phyloP scores from a whole-genome alignment of 2,329 filamentous ascomycete genomes.

The Alternaria longipes region DNA sequence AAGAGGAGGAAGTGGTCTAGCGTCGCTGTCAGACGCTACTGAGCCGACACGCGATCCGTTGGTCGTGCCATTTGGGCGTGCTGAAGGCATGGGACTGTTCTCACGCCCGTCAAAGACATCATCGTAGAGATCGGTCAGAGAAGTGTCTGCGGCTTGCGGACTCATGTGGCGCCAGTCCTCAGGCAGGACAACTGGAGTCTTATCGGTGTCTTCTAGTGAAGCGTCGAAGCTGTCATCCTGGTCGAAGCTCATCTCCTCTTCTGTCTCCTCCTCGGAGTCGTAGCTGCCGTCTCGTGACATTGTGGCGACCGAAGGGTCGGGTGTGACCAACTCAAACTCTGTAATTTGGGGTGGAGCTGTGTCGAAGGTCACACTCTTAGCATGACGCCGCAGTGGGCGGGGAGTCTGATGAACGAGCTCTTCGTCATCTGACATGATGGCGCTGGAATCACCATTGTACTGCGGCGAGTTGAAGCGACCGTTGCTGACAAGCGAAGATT shows the following conservation, averaged over 20 bases:
- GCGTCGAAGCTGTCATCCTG: slow-evolving; percentile 94
- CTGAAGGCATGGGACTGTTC: slow-evolving; percentile 72
- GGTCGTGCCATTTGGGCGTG: slow-evolving; percentile 54
- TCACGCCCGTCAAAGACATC: slow-evolving; percentile 72
- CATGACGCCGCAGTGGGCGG: slow-evolving; percentile 78
- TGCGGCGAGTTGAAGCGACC: slow-evolving; percentile 63
- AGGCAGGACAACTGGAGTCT: slow-evolving; percentile 96
- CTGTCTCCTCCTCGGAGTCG: slow-evolving; percentile 77
- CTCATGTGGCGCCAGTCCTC: slow-evolving; percentile 91
- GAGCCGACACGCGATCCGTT: slow-evolving; percentile 71
- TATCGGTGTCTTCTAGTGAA: slow-evolving; percentile 92
- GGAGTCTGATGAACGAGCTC: slow-evolving; percentile 69
- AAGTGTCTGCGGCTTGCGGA: slow-evolving; percentile 68
- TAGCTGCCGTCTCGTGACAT: slow-evolving; percentile 93
- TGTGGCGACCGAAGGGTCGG: slow-evolving; percentile 89
- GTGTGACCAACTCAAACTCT: slow-evolving; percentile 98
- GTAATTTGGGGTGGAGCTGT: slow-evolving; percentile 92
- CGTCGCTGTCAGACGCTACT: slow-evolving; percentile 78
- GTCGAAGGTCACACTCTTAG: slow-evolving; percentile 98
- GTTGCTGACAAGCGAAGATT: slow-evolving; percentile 81
- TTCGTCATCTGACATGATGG: slow-evolving; percentile 53
- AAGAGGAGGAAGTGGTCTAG: slow-evolving; percentile 85
- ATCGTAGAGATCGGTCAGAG: slow-evolving; percentile 64
- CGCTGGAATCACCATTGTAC: slow-evolving; percentile 48
- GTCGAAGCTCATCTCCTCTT: slow-evolving; percentile 72